phyloP scores from a whole-genome alignment of 2,329 filamentous ascomycete genomes.

The Cryphonectria carpinicola region DNA sequence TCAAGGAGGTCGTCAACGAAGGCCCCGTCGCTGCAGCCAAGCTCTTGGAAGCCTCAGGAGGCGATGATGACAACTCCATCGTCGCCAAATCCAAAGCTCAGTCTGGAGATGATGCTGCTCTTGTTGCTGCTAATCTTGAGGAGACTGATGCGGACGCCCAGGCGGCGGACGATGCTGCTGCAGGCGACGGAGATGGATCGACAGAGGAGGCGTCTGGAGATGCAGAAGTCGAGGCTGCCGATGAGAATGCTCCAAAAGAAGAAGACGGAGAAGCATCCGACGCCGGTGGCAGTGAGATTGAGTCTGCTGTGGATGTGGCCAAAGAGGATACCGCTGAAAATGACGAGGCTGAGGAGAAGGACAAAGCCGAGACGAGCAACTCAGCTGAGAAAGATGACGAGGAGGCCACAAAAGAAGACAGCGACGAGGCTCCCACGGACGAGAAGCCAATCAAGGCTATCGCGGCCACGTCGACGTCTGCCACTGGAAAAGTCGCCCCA shows the following conservation, averaged over 20 bases:
- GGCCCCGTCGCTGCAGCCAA: background rate
- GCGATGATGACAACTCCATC: background rate
- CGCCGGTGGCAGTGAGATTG: background rate
- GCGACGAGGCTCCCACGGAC: background rate
- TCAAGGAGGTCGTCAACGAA: slow-evolving; percentile 3
- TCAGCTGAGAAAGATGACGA: background rate
- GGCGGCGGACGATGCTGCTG: background rate
- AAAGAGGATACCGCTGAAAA: background rate
- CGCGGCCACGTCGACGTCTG: background rate
- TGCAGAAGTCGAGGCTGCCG: background rate
- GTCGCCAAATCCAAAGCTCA: background rate
- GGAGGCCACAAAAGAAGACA: background rate
- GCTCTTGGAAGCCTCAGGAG: background rate
- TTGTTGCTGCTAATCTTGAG: background rate
- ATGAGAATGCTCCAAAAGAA: background rate
- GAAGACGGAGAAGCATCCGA: background rate
- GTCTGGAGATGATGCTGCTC: background rate
- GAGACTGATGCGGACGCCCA: background rate
- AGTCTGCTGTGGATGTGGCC: background rate
- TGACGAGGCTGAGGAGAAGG: background rate
- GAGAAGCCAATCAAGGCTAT: background rate
- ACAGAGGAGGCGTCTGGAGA: background rate
- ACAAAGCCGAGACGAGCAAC: background rate
- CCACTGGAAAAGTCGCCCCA: background rate
- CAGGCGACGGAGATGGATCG: background rate